A percentile compares a stretch with the other conserved stretches of the same genome.
phyloP scores from a whole-genome alignment of 768 basidiomycete genomes.

The Rhizopogon rudus region DNA sequence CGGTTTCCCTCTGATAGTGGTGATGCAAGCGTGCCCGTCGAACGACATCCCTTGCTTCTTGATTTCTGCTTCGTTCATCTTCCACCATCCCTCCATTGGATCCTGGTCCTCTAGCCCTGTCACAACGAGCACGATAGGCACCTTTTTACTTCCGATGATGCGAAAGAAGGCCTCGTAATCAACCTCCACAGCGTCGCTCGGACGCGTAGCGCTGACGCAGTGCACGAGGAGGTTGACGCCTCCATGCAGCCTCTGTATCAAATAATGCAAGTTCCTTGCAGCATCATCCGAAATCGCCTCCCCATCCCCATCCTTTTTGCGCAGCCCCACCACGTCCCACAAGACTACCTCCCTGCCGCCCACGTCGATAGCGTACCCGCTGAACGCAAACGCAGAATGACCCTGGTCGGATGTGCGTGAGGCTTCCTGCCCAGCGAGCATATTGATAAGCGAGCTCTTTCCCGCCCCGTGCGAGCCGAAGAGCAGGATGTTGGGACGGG shows the following conservation, averaged over 20 bases:
- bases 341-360: conserved; percentile 13
- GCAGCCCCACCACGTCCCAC: conserved; percentile 32
- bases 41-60: conserved; percentile 29
- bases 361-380: conserved; percentile 18
- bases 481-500: conserved; percentile 28
- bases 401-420: conserved; percentile 28
- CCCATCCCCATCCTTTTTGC: conserved; percentile 20
- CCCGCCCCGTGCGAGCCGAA: conserved; percentile 39
- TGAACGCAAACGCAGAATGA: conserved; percentile 29
- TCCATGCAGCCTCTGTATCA: conserved; percentile 29
- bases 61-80: conserved; percentile 27
- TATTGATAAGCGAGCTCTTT: conserved; percentile 43
- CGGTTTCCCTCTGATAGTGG: conserved; percentile 20
- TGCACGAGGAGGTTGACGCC: conserved; percentile 28
- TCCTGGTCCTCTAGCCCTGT: conserved; percentile 32
- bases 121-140: conserved; percentile 29
- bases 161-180: conserved; percentile 28
- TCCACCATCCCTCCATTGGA: conserved; percentile 37
- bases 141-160: conserved; percentile 29
- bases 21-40: conserved; percentile 36
- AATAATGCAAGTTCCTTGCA: conserved; percentile 24
- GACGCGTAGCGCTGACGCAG: conserved; percentile 27
- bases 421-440: conserved; percentile 24
- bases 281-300: conserved; percentile 25
- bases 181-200: conserved; percentile 18